phyloP scores from a whole-genome alignment of 176 grass and related monocot species.

The Juncus inflexus region DNA sequence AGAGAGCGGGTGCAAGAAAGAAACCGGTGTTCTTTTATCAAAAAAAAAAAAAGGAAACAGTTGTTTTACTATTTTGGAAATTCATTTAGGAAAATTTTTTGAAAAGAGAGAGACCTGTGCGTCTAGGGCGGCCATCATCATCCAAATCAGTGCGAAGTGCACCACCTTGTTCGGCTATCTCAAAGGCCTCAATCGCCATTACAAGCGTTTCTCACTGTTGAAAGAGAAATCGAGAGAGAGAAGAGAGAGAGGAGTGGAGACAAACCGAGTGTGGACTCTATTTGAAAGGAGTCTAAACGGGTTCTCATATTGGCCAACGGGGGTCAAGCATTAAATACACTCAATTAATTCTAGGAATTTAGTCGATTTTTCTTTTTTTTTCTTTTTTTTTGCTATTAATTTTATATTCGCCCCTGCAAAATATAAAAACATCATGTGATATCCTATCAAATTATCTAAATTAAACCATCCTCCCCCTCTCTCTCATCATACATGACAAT shows the following conservation, averaged over 20 bases:
- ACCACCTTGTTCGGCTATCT: constrained; percentile 35
- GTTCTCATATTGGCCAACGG: background rate
- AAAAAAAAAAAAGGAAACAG: too few species aligned
- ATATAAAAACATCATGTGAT: too few species aligned
- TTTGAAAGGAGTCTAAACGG: constrained; percentile 17
- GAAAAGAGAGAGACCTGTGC: constrained; percentile 37
- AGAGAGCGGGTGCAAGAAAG: background rate
- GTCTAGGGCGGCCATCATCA: constrained; percentile 66
- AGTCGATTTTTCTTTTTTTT: background rate
- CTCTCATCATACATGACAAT: too few species aligned
- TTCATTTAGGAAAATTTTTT: too few species aligned
- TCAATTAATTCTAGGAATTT: constrained; percentile 17
- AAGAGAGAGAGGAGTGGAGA: background rate
- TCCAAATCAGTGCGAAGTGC: constrained; percentile 44
- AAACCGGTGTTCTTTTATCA: background rate
- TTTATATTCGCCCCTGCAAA: too few species aligned
- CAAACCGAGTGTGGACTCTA: constrained; percentile 13
- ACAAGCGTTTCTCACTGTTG: background rate
- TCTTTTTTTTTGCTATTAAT: background rate
- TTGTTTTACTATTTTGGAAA: too few species aligned
- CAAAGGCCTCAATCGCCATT: constrained; percentile 51
- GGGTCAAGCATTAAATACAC: background rate
- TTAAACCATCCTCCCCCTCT: too few species aligned
- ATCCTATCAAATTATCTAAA: too few species aligned
- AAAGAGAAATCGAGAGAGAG: background rate